Evolutionary conservation across 768 basidiomycete genomes (phyloP).

Genomic region (Lentinula sp.): DNA sequence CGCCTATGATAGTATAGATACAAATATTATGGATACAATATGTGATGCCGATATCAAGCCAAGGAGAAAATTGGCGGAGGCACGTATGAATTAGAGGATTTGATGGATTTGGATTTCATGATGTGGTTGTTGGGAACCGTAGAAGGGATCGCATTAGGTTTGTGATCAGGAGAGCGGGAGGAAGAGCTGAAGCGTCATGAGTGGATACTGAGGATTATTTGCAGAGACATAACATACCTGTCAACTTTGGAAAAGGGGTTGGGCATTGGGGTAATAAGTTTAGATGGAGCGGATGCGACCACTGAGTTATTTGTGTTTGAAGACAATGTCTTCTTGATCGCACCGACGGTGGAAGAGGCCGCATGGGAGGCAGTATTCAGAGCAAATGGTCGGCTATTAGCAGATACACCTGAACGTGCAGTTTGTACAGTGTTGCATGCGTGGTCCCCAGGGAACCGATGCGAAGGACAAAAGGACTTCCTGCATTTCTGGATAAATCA

Average conservation of each 20-base stretch:
- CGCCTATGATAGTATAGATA: constrained; percentile 39
- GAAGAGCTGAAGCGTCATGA: constrained; percentile 60
- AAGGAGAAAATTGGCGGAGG: constrained; percentile 63
- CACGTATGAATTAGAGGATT: constrained; percentile 43
- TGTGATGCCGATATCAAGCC: constrained; percentile 38
- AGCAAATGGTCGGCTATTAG: constrained; percentile 30
- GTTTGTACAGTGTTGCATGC: constrained; percentile 32
- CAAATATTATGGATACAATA: constrained; percentile 19
- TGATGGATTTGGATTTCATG: constrained; percentile 24
- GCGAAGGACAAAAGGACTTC: constrained; percentile 67
- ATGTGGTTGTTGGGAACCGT: constrained; percentile 21
- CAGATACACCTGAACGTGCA: constrained; percentile 25
- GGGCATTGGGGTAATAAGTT: constrained; percentile 12
- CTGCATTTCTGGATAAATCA: constrained; percentile 49
- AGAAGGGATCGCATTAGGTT: constrained; percentile 10
- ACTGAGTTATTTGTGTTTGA: constrained; percentile 15
- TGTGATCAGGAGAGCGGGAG: constrained; percentile 14
- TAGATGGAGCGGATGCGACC: constrained; percentile 13
- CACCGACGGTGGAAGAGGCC: constrained; percentile 18
- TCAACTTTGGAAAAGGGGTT: constrained; percentile 46
- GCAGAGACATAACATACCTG: constrained; percentile 48
- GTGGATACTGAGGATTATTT: constrained; percentile 37
- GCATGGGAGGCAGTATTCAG: constrained; percentile 26
- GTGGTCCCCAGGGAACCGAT: constrained; percentile 77
- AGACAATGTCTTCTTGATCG: constrained; percentile 29